These are phyloP conservation scores for Dactylellina sp. DNA, from an alignment of 2,329 filamentous ascomycete genomes.

Conservation along the genomic window DNA sequence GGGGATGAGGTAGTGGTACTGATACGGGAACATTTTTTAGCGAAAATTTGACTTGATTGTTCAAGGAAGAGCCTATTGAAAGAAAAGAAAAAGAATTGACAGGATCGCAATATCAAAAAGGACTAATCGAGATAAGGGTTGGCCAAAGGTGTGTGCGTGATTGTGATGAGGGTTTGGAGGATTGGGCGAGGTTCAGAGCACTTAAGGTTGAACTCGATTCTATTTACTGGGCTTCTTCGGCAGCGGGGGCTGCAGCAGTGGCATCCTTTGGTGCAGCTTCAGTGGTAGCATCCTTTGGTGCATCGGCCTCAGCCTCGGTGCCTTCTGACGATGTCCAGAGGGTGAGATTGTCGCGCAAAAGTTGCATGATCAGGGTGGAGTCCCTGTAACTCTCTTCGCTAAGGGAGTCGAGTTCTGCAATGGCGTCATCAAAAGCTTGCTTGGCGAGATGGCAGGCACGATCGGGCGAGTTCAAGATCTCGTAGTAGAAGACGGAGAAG, in stretches of 20 bases:
- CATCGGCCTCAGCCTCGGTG: constrained; percentile 66
- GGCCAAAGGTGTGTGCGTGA: constrained; percentile 24
- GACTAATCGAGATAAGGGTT: constrained; percentile 37
- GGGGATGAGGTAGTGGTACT: constrained; percentile 3
- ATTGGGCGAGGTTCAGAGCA: neutral
- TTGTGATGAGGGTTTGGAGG: constrained; percentile 11
- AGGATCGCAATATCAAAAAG: constrained; percentile 51
- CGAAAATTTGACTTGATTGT: constrained; percentile 50
- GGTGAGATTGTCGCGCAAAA: constrained; percentile 88
- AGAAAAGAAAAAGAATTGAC: constrained; percentile 39
- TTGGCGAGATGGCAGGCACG: constrained; percentile 98
- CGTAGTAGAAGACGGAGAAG: constrained; percentile 99
- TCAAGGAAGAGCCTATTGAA: constrained; percentile 51
- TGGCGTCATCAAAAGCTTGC: constrained; percentile 95
- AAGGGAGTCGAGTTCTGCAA: constrained; percentile 97
- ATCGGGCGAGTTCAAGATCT: constrained; percentile 98
- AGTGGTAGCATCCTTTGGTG: constrained; percentile 35
- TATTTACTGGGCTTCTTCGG: constrained; percentile 21
- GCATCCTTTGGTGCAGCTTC: constrained; percentile 18
- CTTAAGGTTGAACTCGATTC: neutral
- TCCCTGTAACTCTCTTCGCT: constrained; percentile 99
- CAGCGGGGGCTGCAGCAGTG: constrained; percentile 7
- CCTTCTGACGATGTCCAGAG: constrained; percentile 61
- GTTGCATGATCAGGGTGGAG: constrained; percentile 98
- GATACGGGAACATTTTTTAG: constrained; percentile 14